Evolutionary conservation across 495 filamentous ascomycete genomes (phyloP), one percentile per base, ranked within the genome.

Genomic region (Niebla homalea): DNA sequence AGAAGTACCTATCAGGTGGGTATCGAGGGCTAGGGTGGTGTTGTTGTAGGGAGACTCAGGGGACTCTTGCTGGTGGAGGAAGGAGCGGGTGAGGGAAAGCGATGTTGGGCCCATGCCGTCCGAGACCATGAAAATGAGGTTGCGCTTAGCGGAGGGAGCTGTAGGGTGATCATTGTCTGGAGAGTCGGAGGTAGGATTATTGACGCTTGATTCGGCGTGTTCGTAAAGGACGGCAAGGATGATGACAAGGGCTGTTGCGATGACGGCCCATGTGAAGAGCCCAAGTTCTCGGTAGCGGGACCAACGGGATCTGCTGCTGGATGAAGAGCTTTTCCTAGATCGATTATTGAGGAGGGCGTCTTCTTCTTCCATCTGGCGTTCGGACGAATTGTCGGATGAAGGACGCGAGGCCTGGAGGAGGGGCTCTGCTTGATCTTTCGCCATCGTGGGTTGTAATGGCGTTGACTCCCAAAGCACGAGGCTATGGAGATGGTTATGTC

Each of bases 101-200:
- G 86, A 90, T 19, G 89, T 85, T 3, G 92, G 92, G 0, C 92
- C 92, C 93, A 98, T 97, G 49, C 90, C 92, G 61, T 98, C 92
- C 0, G 86, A 93, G 8, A 98, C 93, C 93, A 98, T 97, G 71
- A 98, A 97, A 52, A 98, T 83, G 36, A 97, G 66, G 60, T 96
- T 98, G 21, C 84, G 74, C 67, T 97, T 98, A 14, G 85, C 84
- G n/a, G 60, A 68, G 8, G 71, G 79, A 36, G 70, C 70, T 29
- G 61, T 62, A 44, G 70, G 64, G 21, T 62, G 59, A 68, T 67
- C 70, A 41, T 48, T 59, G 46, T 46, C 54, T 43, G 54, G 44
- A 43, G 57, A 42, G 46, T 56, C 29, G 36, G 52, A 38, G 38
- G 58, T 56, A n/a, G 52, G 57, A 32, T 12, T 32, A 1, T 32